Evolutionary conservation across 306 rosid species (phyloP).

Genomic region (Ormosia emarginata): DNA sequence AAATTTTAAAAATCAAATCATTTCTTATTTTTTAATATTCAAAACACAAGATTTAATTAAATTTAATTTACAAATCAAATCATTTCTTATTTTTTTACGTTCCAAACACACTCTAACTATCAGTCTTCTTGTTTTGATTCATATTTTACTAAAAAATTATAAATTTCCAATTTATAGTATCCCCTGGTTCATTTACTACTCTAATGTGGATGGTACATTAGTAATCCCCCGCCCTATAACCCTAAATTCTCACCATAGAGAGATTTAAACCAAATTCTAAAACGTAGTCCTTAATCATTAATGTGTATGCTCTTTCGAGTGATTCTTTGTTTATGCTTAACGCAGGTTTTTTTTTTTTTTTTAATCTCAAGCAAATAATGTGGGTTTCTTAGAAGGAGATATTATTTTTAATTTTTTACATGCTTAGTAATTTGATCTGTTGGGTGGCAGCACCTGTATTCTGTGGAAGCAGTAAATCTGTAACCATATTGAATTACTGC

Average conservation of each 20-base stretch:
- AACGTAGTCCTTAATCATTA: too few relatives aligned
- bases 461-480: slow-evolving; percentile 31
- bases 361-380: background rate
- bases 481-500: slow-evolving; percentile 55
- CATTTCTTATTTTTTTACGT: too few relatives aligned
- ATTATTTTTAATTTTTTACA: background rate
- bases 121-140: background rate
- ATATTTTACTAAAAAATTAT: background rate
- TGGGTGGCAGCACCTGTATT: slow-evolving; percentile 25
- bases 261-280: background rate
- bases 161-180: background rate
- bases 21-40: too few relatives aligned
- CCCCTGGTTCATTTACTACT: background rate
- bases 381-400: background rate
- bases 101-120: too few relatives aligned
- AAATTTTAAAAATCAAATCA: too few relatives aligned
- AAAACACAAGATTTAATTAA: too few relatives aligned
- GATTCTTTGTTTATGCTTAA: too few relatives aligned
- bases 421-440: background rate
- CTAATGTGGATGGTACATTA: background rate
- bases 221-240: background rate
- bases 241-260: background rate
- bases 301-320: too few relatives aligned
- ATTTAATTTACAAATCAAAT: too few relatives aligned
- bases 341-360: too few relatives aligned